Base-by-base conservation (phyloP, 1,139 yeast species). In the Zygoascus hellenicus region DNA sequence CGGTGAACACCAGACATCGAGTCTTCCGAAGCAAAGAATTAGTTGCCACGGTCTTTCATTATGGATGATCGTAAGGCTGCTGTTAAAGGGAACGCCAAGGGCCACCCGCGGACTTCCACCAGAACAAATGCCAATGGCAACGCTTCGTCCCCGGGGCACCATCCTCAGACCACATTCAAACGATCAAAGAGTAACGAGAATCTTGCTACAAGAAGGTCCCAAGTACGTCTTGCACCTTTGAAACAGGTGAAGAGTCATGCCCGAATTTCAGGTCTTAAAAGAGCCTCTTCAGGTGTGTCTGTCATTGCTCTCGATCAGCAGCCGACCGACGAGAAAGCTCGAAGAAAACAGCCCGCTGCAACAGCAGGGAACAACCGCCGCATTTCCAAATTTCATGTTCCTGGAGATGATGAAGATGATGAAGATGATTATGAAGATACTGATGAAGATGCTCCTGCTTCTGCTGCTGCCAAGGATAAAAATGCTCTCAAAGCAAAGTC, bases 351-450 rank as follows among this genome's bases (percentile, higher is more conserved):
- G 6, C 31, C 19, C 10, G 26, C 26, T 22, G 26, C 26, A 5
- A 22, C 26, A 5, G 4, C 26, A 4, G n/a, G n/a, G n/a, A 31
- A 26, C 11, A 41, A 32, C 6, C 15, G 29, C n/a, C 14, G 31
- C 19, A 37, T 29, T 30, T 32, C 42, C 15, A 43, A 43, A 29
- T 36, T 43, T 14, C 42, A 43, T 14, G n/a, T 43, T 17, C 51
- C 51, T 29, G 53, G 65, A 37, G 69, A 63, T 32, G 70, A 67
- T 29, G 47, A 32, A 5, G 65, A 67, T 45, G 72, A 69, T 38
- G 74, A 59, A 13, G 54, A 51, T 29, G 59, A 57, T 9, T 62
- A 58, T 35, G 58, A 56, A n/a, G 48, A 46, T 9, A 47, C 38
- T 48, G 29, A 51, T 49, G 43, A 43, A 43, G 42, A 42, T 39